These are phyloP conservation scores for Colletotrichum gigasporum DNA, from an alignment of 2,329 filamentous ascomycete genomes.

Conservation along the genomic window DNA sequence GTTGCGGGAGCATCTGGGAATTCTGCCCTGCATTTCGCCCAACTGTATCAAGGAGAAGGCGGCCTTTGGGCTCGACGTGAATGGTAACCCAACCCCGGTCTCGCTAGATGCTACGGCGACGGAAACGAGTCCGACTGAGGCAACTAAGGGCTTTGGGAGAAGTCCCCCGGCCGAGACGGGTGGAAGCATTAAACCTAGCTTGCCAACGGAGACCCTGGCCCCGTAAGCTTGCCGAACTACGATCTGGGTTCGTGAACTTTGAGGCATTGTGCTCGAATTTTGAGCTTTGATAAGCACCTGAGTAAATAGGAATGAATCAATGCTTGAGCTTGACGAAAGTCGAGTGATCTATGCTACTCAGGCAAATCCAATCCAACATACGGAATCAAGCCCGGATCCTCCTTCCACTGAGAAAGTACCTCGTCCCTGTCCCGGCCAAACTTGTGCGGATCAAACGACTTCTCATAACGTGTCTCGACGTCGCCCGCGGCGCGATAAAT, in stretches of 20 bases:
- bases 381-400: neutral
- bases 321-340: neutral
- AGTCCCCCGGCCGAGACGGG: neutral
- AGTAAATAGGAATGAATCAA: neutral
- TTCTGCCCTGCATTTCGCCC: neutral
- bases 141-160: neutral
- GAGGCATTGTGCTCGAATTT: no score
- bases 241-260: neutral
- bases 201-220: neutral
- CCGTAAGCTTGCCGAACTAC: neutral
- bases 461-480: slow-evolving; percentile 1
- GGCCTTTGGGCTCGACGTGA: neutral
- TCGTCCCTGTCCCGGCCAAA: slow-evolving; percentile 1
- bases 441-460: slow-evolving; percentile 1
- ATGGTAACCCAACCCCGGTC: neutral
- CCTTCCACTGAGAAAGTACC: neutral
- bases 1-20: neutral
- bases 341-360: neutral
- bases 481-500: neutral
- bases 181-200: neutral
- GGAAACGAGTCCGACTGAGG: neutral
- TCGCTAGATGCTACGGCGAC: neutral
- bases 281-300: no score
- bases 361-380: neutral
- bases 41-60: slow-evolving; percentile 9